phyloP scores from a whole-genome alignment of 2,329 filamentous ascomycete species.

The Acrocalymma vagum region DNA sequence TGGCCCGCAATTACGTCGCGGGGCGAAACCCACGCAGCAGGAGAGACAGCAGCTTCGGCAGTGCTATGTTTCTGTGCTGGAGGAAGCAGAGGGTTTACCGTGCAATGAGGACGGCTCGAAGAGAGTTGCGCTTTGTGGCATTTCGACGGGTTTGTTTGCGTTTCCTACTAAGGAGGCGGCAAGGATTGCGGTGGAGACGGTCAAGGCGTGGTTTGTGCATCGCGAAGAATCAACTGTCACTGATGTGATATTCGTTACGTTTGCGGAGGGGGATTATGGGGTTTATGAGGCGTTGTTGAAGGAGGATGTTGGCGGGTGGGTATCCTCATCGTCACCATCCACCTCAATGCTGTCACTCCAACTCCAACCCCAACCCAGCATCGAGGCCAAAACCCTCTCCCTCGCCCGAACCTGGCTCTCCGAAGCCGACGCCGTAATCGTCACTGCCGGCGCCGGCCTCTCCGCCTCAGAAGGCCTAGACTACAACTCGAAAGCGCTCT shows the following conservation, averaged over 20 bases:
- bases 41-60: constrained; percentile 31
- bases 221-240: constrained; percentile 34
- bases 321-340: background rate
- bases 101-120: constrained; percentile 30
- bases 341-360: background rate
- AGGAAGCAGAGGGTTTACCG: constrained; percentile 33
- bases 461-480: constrained; percentile 46
- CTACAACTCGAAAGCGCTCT: constrained; percentile 41
- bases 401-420: constrained; percentile 31
- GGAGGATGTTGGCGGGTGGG: constrained; percentile 2
- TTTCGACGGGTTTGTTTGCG: constrained; percentile 48
- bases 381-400: constrained; percentile 9
- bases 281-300: constrained; percentile 25
- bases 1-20: constrained; percentile 39
- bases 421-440: constrained; percentile 31
- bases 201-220: constrained; percentile 34
- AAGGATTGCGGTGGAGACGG: constrained; percentile 34
- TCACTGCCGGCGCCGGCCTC: constrained; percentile 45
- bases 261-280: constrained; percentile 34
- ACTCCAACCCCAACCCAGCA: too few species aligned
- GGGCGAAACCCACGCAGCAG: constrained; percentile 21
- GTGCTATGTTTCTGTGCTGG: constrained; percentile 42
- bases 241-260: constrained; percentile 44
- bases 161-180: constrained; percentile 40
- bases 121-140: constrained; percentile 42